These are phyloP conservation scores for Vitis hybrid DNA, from an alignment of 177 flowering plant genomes.

Conservation along the genomic window DNA sequence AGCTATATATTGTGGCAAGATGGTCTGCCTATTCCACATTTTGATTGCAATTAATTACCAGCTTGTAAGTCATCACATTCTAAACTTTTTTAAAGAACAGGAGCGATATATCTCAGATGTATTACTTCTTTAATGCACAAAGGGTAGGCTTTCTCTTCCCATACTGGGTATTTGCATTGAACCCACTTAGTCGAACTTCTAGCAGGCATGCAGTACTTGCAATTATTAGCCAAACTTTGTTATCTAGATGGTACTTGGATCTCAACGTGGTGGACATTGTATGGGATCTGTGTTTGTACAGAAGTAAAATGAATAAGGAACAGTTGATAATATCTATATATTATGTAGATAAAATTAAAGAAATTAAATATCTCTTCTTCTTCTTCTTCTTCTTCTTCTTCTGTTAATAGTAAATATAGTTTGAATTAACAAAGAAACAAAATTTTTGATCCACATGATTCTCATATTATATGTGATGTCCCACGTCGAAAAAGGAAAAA, in stretches of 20 bases:
- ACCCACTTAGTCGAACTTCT: neutral
- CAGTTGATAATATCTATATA: too few species aligned
- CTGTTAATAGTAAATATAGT: too few species aligned
- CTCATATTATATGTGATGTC: too few species aligned
- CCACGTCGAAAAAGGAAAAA: fast-evolving
- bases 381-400: too few species aligned
- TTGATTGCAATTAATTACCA: neutral
- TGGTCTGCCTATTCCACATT: neutral
- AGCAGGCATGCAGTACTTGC: neutral
- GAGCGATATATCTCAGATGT: neutral
- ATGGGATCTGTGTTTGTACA: too few species aligned
- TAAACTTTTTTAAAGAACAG: neutral
- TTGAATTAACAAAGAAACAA: too few species aligned
- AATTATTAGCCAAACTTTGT: neutral
- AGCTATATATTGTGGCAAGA: neutral
- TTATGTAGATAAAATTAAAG: too few species aligned
- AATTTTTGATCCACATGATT: too few species aligned
- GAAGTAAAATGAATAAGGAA: too few species aligned
- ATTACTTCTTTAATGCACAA: neutral
- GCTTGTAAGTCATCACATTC: neutral
- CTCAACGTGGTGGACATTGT: neutral
- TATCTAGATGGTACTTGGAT: neutral
- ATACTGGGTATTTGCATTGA: neutral
- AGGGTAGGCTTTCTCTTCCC: neutral
- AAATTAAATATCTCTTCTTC: too few species aligned